Evolutionary conservation across 208 protist species (phyloP).

Genomic region (Crithidia brevicula): DNA sequence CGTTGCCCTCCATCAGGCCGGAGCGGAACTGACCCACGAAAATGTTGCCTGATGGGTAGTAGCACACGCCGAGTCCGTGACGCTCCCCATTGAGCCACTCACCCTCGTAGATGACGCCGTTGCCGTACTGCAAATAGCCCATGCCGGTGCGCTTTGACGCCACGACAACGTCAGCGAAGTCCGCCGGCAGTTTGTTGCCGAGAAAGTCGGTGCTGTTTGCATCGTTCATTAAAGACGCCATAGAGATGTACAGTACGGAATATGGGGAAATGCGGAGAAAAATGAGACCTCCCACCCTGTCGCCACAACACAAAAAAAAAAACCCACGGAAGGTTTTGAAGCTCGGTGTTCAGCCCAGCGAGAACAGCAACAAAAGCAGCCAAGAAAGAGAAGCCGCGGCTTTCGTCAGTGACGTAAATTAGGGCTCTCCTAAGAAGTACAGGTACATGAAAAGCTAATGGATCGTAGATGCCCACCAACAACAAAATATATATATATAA

Average conservation of each 20-base stretch:
- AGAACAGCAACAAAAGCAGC: no score
- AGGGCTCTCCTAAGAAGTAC: no score
- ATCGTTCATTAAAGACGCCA: background rate
- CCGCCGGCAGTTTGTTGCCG: slow-evolving; percentile 13
- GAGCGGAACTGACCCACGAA: slow-evolving; percentile 57
- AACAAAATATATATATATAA: no score
- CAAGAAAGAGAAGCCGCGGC: no score
- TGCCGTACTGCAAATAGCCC: slow-evolving; percentile 36
- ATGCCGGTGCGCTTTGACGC: slow-evolving; percentile 24
- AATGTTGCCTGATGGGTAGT: slow-evolving; percentile 66
- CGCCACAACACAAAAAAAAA: no score
- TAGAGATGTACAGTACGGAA: background rate
- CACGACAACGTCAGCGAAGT: slow-evolving; percentile 16
- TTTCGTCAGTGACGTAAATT: no score
- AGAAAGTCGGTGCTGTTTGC: slow-evolving; percentile 15
- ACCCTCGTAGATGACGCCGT: slow-evolving; percentile 68
- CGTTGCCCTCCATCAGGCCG: slow-evolving; percentile 59
- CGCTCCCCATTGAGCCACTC: slow-evolving; percentile 43
- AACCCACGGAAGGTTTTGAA: no score
- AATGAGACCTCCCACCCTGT: no score
- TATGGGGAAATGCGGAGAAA: background rate
- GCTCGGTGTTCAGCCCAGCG: no score
- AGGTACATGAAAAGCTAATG: no score
- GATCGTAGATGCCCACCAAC: no score
- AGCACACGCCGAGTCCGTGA: slow-evolving; percentile 64